Evolutionary conservation across 441 rosid genomes (phyloP).

Genomic region (Populus hybrid): DNA sequence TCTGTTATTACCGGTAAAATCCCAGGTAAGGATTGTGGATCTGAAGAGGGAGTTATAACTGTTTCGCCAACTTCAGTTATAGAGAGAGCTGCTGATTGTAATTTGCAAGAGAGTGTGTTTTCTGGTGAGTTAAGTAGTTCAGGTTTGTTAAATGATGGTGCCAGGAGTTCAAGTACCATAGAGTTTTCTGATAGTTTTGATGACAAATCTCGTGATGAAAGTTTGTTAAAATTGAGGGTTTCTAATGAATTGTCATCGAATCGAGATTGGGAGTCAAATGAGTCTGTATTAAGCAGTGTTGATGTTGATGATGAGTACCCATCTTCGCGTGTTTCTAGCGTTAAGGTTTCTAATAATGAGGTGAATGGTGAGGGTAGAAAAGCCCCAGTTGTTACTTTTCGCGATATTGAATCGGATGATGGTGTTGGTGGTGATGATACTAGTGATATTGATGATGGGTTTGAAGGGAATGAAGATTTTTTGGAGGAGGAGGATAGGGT

Average conservation of each 20-base stretch:
- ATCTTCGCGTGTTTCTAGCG: constrained; percentile 72
- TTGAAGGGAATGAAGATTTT: constrained; percentile 13
- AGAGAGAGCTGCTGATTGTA: constrained; percentile 40
- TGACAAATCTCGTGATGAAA: constrained; percentile 47
- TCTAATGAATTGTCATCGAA: constrained; percentile 39
- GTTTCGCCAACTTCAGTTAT: constrained; percentile 81
- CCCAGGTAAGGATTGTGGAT: constrained; percentile 22
- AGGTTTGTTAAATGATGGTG: constrained; percentile 37
- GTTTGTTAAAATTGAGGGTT: constrained; percentile 37
- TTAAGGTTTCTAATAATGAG: constrained; percentile 30
- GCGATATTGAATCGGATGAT: constrained; percentile 29
- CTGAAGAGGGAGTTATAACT: constrained; percentile 41
- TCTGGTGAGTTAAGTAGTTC: constrained; percentile 69
- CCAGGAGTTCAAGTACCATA: constrained; percentile 30
- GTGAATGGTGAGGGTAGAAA: constrained; percentile 51
- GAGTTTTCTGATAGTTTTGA: constrained; percentile 63
- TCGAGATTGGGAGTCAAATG: constrained; percentile 77
- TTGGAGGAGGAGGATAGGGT: constrained; percentile 40
- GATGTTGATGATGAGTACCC: constrained; percentile 54
- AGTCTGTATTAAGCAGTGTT: constrained; percentile 56
- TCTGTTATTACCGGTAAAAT: constrained; percentile 44
- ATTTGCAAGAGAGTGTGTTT: constrained; percentile 30
- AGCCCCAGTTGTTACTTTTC: constrained; percentile 66
- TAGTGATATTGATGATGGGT: constrained; percentile 18
- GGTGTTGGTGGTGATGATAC: constrained; percentile 44